Evolutionary conservation across 371 early-diverging fungal species (phyloP), one percentile per base, ranked within the genome.

Genomic region (Catenaria anguillulae): DNA sequence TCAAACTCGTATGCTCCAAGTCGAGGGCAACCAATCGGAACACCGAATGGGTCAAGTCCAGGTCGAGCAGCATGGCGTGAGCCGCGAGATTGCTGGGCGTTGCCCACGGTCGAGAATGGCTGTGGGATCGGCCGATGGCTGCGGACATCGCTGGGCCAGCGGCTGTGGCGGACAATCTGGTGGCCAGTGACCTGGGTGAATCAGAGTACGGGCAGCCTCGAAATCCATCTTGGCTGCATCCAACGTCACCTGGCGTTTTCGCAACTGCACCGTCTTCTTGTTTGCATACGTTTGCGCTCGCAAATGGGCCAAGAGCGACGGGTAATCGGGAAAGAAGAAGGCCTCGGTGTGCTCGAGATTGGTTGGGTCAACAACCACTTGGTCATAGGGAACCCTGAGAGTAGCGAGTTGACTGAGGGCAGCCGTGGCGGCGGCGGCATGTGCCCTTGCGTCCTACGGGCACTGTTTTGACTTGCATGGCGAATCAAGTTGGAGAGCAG

Each of bases 1-100:
- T 58, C 29, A 36, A 58, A 58, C 43, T 58, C 58, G 58, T 15
- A 58, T 12, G 58, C 31, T 58, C 58, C 15, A 58, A 15, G 42
- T 58, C 58, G 36, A 58, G 36, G 24, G 40, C n/a, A 17, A 58
- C 58, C 17, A 58, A n/a, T 13, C 52, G 52, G 1, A 46, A 24
- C 29, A 19, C 29, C 19, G 19, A 4, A 43, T 17, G 10, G 10
- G 52, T 12, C 52, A 29, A 26, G 29, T 24, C 52, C 29, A 15
- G 29, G 52, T 0, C 52, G n/a, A n/a, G n/a, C n/a, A n/a, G n/a
- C n/a, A n/a, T 10, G 26, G 29, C 29, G 52, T 15, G 52, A 24
- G 45, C 45, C 21, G 40, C 40, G 10, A 40, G 40, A 40, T 23
- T 23, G 45, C 45, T 2, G 45, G 10, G 19, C 3, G 45, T 2